Evolutionary conservation across 768 basidiomycete genomes (phyloP), one percentile per base, ranked within the genome.

Genomic region (Auricularia cornea): DNA sequence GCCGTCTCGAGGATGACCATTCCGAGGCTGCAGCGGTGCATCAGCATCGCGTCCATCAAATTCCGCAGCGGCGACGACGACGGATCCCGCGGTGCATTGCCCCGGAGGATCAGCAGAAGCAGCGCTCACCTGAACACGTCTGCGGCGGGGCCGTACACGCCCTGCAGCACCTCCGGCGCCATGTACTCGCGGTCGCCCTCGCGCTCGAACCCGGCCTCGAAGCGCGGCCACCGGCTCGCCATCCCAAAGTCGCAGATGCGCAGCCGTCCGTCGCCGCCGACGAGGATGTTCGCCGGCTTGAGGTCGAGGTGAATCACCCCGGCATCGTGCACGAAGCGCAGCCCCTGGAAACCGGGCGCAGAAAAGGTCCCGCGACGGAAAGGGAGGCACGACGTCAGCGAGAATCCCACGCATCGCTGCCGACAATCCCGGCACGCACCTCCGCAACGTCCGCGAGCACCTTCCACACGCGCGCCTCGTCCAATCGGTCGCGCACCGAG

Each of bases 231-330:
- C 60, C 93, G 69, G 5, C 92, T 92, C n/a, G 96, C 95, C 87
- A 99, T 94, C 10, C 97, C 97, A 77, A 98, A 98, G 74, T 99
- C 97, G 8, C 96, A 96, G 72, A 99, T 94, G 78, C 93, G 94
- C 78, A 99, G 89, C 54, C 89, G 83, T 1, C 97, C 97, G 51
- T 87, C 83, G 8, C 80, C 80, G 11, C 92, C 94, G 69, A 99
- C 81, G 72, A 99, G 94, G 60, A 99, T 88, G 73, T 99, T 99
- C 51, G 93, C 93, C 14, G 97, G 97, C 78, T 99, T 99, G 67
- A 99, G 76, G 77, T 99, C 97, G 62, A 99, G 83, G 77, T 99
- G 97, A 59, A 98, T 89, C 63, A 97, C 86, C 62, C 89, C 88
- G 52, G 87, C 83, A 68, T 84, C 81, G 75, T 99, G 97, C 63